Base-by-base conservation (phyloP, 192 early-diverging fungal genomes). In the Podila epicladia region DNA sequence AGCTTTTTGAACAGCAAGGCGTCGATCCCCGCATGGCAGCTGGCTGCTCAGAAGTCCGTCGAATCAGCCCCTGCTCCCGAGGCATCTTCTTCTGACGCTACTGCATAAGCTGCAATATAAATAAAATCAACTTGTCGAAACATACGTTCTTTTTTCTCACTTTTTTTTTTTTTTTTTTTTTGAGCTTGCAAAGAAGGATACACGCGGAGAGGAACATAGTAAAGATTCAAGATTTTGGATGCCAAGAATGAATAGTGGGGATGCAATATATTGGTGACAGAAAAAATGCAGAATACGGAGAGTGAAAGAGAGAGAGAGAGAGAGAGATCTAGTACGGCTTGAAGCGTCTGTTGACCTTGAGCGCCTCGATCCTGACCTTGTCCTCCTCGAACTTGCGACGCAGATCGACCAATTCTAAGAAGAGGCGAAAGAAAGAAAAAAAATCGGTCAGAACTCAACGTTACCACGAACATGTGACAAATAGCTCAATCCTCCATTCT, bases 341-440 rank as follows among this genome's bases (percentile, higher is more conserved):
- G 82, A 98, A 98, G 67, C 92, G 89, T 22, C 94, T 88, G 33
- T 87, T 83, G 69, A 90, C 91, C 72, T 95, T 95, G 70, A 98
- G 86, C 28, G 87, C 84, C 55, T 87, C 92, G 68, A 98, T 95
- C 82, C 89, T 89, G 61, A 86, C 73, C 85, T 96, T 41, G 62
- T 64, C 62, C 9, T 45, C 38, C 62, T 64, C 38, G 15, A 49
- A 45, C 41, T 26, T 48, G 11, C 37, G 22, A 28, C 45, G n/a
- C 8, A 33, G 61, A 20, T 35, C 35, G 31, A 53, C 50, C 48
- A 55, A 9, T 22, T 35, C 65, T 50, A 67, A 55, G 32, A 38
- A 28, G 19, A 9, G 17, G 51, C 24, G 1, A 11, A 57, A 2
- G 22, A 22, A 67, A 38, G 24, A 35, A 49, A 6, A 32, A 0